phyloP scores from a whole-genome alignment of 768 basidiomycete species.

The Amanita exitialis region DNA sequence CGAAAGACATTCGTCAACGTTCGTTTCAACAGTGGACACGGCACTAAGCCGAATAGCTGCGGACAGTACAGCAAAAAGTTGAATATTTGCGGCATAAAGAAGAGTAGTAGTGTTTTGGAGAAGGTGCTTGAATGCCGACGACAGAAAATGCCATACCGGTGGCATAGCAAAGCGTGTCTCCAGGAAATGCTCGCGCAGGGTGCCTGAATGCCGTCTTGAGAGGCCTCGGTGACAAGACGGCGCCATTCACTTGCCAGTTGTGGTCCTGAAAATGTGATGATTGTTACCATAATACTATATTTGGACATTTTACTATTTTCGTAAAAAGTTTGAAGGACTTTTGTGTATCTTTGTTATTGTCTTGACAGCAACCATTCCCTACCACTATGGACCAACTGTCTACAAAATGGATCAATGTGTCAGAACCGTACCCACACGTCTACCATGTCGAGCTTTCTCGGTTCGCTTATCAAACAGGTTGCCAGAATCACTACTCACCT shows the following conservation, averaged over 20 bases:
- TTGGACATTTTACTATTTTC: too few species aligned
- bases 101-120: conserved; percentile 90
- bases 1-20: too few species aligned
- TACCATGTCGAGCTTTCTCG: conserved; percentile 35
- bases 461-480: conserved; percentile 15
- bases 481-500: not conserved
- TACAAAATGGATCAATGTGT: conserved; percentile 31
- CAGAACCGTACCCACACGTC: conserved; percentile 34
- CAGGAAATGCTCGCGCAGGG: conserved; percentile 89
- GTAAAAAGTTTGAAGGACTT: too few species aligned
- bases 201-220: conserved; percentile 49
- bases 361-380: too few species aligned
- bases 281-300: too few species aligned
- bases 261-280: conserved; percentile 33
- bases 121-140: conserved; percentile 94
- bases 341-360: too few species aligned
- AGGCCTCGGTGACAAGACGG: not conserved
- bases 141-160: conserved; percentile 99
- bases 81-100: conserved; percentile 97
- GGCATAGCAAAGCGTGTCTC: conserved; percentile 96
- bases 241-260: conserved; percentile 65
- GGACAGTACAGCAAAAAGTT: conserved; percentile 94
- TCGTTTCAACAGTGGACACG: too few species aligned
- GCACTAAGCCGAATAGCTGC: conserved; percentile 88
- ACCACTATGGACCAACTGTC: not conserved